A percentile compares a stretch with the other conserved stretches of the same genome.
Evolutionary conservation across 2,329 filamentous ascomycete species (phyloP).

Genomic region (Cadophora sp.): DNA sequence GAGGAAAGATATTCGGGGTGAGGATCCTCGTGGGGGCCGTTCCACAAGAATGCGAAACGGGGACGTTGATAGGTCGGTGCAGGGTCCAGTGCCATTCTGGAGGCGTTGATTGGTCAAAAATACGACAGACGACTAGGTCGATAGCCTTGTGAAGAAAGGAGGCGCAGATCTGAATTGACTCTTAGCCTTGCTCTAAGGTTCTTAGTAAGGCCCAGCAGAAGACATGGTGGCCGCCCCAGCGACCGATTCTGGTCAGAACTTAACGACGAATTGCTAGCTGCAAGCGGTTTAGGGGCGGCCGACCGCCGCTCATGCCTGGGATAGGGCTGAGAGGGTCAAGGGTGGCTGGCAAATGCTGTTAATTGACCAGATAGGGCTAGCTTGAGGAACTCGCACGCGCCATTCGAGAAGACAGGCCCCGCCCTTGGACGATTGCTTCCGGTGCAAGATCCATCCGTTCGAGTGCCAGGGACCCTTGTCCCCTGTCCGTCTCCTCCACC

Average conservation of each 20-base stretch:
- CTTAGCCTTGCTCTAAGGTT: conserved; percentile 8
- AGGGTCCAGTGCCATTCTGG: background rate
- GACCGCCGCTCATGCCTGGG: conserved; percentile 2
- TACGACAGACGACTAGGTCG: conserved; percentile 16
- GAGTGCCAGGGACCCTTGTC: background rate
- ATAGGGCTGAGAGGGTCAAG: conserved; percentile 12
- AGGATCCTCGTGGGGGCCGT: background rate
- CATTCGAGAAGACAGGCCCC: conserved; percentile 10
- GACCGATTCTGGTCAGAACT: conserved; percentile 17
- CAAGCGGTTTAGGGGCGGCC: conserved; percentile 17
- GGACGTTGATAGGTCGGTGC: conserved; percentile 1
- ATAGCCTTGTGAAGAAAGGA: conserved; percentile 12
- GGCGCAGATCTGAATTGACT: conserved; percentile 5
- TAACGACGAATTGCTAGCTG: conserved; percentile 9
- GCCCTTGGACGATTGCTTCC: conserved; percentile 13
- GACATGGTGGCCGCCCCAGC: background rate
- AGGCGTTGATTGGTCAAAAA: conserved; percentile 3
- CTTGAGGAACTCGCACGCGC: background rate
- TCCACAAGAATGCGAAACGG: background rate
- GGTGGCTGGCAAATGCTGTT: conserved; percentile 2
- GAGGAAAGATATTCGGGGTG: background rate
- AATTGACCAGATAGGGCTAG: conserved; percentile 7
- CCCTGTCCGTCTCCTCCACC: background rate
- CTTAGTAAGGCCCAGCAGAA: conserved; percentile 21
- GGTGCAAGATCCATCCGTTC: conserved; percentile 11